phyloP scores from a whole-genome alignment of 2,329 filamentous ascomycete genomes.

The Fusarium sp. region DNA sequence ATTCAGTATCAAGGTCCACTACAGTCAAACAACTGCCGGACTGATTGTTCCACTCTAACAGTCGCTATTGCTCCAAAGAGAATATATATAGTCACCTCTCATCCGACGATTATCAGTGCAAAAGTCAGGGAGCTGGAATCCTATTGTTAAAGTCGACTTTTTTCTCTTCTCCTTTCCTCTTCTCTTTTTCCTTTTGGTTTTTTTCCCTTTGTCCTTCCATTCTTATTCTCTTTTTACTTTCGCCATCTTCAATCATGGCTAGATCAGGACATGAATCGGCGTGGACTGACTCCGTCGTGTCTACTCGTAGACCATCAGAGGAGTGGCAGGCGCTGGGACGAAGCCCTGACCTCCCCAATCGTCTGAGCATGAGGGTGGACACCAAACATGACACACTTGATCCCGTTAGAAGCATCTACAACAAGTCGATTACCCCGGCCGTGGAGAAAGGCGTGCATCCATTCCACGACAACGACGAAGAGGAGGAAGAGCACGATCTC shows the following conservation, averaged over 20 bases:
- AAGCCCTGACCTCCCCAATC: neutral
- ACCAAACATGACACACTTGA: neutral
- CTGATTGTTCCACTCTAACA: neutral
- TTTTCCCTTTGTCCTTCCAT: neutral
- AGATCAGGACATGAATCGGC: neutral
- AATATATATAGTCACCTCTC: neutral
- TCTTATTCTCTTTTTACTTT: neutral
- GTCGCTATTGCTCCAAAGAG: neutral
- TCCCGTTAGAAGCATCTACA: neutral
- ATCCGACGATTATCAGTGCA: neutral
- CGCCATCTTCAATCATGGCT: neutral
- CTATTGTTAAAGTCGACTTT: constrained; percentile 2
- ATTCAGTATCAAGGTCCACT: neutral
- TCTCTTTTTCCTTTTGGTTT: neutral
- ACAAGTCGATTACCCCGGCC: constrained; percentile 1
- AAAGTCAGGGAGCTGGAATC: constrained; percentile 13
- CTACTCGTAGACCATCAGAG: neutral
- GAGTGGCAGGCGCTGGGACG: neutral
- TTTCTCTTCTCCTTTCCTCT: neutral
- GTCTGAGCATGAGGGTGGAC: neutral
- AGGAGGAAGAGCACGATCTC: neutral
- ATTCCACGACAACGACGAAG: neutral
- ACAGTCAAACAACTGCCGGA: neutral
- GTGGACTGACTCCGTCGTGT: constrained; percentile 12
- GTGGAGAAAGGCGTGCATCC: constrained; percentile 2